Percentiles rank a stretch among this genome's conserved stretches.
phyloP scores from a whole-genome alignment of 345 rosid species.

The Xanthoceras sorbifolium region DNA sequence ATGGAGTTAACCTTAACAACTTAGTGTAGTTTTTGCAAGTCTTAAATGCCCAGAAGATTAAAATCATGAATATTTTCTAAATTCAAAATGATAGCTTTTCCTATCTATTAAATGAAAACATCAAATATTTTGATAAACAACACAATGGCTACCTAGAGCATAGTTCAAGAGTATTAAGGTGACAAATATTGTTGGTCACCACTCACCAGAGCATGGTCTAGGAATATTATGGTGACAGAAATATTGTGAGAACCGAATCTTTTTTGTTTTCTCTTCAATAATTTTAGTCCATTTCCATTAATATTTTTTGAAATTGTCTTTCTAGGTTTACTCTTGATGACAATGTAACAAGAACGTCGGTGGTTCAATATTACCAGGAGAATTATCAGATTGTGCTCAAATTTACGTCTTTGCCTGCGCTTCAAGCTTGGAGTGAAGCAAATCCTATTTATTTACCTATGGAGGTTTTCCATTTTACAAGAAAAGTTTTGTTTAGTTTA shows the following conservation, averaged over 20 bases:
- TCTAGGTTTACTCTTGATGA: slow-evolving; percentile 63
- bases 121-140: no score
- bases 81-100: no score
- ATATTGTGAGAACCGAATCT: neutral
- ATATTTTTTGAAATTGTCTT: neutral
- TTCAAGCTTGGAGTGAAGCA: slow-evolving; percentile 60
- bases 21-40: no score
- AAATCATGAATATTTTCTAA: no score
- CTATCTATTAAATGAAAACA: no score
- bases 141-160: no score
- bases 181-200: neutral
- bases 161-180: no score
- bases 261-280: neutral
- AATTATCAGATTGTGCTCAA: slow-evolving; percentile 42
- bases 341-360: slow-evolving; percentile 21
- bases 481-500: neutral
- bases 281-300: neutral
- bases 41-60: no score
- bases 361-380: slow-evolving; percentile 54
- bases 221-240: neutral
- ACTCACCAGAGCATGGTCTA: no score
- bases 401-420: slow-evolving; percentile 49
- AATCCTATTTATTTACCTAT: slow-evolving; percentile 62
- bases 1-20: no score
- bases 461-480: slow-evolving; percentile 54